These are phyloP conservation scores for Saccharomyces hybrid DNA, from an alignment of 1,139 yeast genomes.

Conservation along the genomic window DNA sequence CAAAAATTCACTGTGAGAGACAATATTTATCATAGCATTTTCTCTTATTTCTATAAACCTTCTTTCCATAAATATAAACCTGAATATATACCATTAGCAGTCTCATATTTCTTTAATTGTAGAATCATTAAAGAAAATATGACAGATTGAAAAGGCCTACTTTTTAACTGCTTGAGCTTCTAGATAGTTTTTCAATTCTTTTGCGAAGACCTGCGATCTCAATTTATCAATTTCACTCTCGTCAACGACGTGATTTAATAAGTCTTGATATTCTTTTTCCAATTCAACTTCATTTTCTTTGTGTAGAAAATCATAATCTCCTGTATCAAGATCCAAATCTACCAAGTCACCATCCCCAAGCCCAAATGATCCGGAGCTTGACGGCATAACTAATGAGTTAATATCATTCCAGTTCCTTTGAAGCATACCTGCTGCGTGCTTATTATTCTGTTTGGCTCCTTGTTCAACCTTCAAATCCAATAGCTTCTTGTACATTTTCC, in stretches of 20 bases:
- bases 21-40: too few relatives aligned
- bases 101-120: not conserved
- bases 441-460: constrained; percentile 12
- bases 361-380: constrained; percentile 50
- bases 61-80: too few relatives aligned
- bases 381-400: constrained; percentile 39
- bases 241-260: constrained; percentile 31
- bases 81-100: too few relatives aligned
- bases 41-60: too few relatives aligned
- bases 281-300: constrained; percentile 17
- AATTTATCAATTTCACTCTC: constrained; percentile 31
- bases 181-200: constrained; percentile 5
- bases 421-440: constrained; percentile 22
- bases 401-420: constrained; percentile 45
- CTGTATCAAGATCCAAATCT: constrained; percentile 41
- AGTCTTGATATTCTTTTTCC: constrained; percentile 21
- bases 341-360: constrained; percentile 51
- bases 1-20: too few relatives aligned
- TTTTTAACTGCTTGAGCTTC: not conserved
- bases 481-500: constrained; percentile 33
- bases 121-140: not conserved
- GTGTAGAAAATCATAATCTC: constrained; percentile 10
- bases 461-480: constrained; percentile 23
- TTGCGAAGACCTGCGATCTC: constrained; percentile 12
- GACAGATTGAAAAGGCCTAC: not conserved